Evolutionary conservation across 192 early-diverging fungal species (phyloP).

Genomic region (Anaeromyces robustus): DNA sequence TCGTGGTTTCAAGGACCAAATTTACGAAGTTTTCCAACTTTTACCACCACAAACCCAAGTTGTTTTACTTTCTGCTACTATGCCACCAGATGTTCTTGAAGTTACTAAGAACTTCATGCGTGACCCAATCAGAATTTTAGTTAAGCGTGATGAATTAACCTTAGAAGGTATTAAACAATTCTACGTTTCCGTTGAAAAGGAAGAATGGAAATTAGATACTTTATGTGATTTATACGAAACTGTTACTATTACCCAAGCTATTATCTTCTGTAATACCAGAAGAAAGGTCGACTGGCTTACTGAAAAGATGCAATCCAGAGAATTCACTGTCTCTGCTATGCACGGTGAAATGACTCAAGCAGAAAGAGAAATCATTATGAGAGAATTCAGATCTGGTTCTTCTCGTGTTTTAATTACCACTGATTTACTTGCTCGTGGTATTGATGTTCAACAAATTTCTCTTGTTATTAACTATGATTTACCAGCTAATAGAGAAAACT

Average conservation of each 20-base stretch:
- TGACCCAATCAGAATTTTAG: slow-evolving; percentile 95
- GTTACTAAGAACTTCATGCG: slow-evolving; percentile 97
- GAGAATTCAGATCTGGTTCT: slow-evolving; percentile 96
- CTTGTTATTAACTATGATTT: slow-evolving; percentile 99
- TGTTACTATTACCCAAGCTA: slow-evolving; percentile 93
- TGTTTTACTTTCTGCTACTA: slow-evolving; percentile 91
- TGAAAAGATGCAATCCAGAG: slow-evolving; percentile 76
- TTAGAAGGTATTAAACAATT: slow-evolving; percentile 95
- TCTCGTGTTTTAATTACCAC: slow-evolving; percentile 97
- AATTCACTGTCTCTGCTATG: slow-evolving; percentile 95
- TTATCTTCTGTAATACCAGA: slow-evolving; percentile 99
- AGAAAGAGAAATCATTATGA: slow-evolving; percentile 95
- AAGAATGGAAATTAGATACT: slow-evolving; percentile 99
- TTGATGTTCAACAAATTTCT: slow-evolving; percentile 99
- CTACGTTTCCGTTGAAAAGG: slow-evolving; percentile 95
- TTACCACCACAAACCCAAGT: slow-evolving; percentile 83
- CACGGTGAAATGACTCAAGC: slow-evolving; percentile 98
- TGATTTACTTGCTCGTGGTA: slow-evolving; percentile 95
- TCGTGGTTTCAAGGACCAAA: slow-evolving; percentile 97
- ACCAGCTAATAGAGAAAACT: slow-evolving; percentile 93
- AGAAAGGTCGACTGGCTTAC: slow-evolving; percentile 99
- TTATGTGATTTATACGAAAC: slow-evolving; percentile 97
- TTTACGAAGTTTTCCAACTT: slow-evolving; percentile 89
- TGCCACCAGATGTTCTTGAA: slow-evolving; percentile 89
- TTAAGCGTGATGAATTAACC: slow-evolving; percentile 92